Evolutionary conservation across 2,329 filamentous ascomycete species (phyloP).

Genomic region (Penicillium occitanis): DNA sequence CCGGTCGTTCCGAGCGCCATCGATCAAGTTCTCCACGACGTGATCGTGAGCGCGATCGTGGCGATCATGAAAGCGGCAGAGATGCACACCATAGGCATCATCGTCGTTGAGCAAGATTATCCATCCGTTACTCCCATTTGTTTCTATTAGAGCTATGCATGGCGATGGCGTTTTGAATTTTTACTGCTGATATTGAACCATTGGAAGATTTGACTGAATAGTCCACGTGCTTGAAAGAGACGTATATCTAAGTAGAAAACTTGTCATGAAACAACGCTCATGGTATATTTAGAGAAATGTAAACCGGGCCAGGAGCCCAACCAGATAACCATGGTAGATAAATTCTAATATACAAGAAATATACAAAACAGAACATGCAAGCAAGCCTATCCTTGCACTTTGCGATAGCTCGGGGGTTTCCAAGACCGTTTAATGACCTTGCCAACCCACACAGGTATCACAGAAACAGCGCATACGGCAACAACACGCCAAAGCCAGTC

Average conservation of each 20-base stretch:
- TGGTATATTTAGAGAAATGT: too few species aligned
- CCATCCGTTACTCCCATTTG: not conserved
- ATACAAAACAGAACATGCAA: not conserved
- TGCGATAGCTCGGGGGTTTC: slow-evolving; percentile 91
- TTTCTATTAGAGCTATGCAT: slow-evolving; percentile 14
- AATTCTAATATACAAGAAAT: slow-evolving; percentile 9
- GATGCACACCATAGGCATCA: slow-evolving; percentile 3
- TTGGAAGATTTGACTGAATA: too few species aligned
- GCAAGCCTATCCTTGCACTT: slow-evolving; percentile 59
- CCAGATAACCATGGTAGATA: slow-evolving; percentile 1
- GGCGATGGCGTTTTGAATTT: slow-evolving; percentile 20
- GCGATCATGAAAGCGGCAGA: not conserved
- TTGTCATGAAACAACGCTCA: too few species aligned
- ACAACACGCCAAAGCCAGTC: slow-evolving; percentile 86
- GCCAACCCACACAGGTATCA: slow-evolving; percentile 82
- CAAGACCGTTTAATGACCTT: slow-evolving; percentile 82
- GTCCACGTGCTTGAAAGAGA: too few species aligned
- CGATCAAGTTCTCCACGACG: slow-evolving; percentile 4
- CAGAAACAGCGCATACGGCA: slow-evolving; percentile 74
- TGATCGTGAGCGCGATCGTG: not conserved
- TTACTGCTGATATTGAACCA: too few species aligned
- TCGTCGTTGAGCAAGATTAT: not conserved
- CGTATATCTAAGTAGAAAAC: too few species aligned
- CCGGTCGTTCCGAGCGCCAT: not conserved
- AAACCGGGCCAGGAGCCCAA: not conserved